These are phyloP conservation scores for Phytophthora aleatoria DNA, from an alignment of 352 stramenopile genomes.

Conservation along the genomic window DNA sequence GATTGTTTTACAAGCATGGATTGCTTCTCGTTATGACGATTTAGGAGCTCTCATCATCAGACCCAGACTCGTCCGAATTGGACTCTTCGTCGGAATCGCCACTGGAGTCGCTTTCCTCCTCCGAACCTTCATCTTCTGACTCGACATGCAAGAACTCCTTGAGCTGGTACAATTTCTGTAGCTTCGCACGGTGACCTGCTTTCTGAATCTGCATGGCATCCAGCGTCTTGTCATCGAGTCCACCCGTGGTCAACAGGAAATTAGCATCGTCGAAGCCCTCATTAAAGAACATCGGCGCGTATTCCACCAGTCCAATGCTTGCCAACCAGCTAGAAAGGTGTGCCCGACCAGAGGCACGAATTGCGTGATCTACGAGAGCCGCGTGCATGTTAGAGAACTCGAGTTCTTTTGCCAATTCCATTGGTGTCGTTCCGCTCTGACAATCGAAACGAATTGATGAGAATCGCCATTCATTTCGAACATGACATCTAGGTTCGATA, in stretches of 20 bases:
- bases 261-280: conserved; percentile 71
- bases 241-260: conserved; percentile 54
- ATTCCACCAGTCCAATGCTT: conserved; percentile 74
- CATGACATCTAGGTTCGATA: conserved; percentile 8
- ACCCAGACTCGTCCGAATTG: conserved; percentile 28
- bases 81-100: conserved; percentile 29
- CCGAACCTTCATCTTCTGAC: conserved; percentile 15
- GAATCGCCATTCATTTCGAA: neutral
- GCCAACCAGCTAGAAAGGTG: conserved; percentile 70
- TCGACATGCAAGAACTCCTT: conserved; percentile 52
- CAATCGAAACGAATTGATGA: conserved; percentile 5
- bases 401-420: conserved; percentile 57
- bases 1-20: conserved; percentile 14
- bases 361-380: conserved; percentile 45
- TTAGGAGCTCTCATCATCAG: conserved; percentile 14
- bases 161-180: conserved; percentile 66
- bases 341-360: conserved; percentile 29
- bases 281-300: conserved; percentile 46
- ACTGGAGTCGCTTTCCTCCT: conserved; percentile 31
- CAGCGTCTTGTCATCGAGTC: conserved; percentile 51
- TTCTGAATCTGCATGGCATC: conserved; percentile 72
- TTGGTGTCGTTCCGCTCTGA: conserved; percentile 59
- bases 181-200: conserved; percentile 71
- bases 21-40: conserved; percentile 13
- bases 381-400: conserved; percentile 37